Evolutionary conservation across 2,329 filamentous ascomycete species (phyloP).

Genomic region (Penicillium vulpinum): DNA sequence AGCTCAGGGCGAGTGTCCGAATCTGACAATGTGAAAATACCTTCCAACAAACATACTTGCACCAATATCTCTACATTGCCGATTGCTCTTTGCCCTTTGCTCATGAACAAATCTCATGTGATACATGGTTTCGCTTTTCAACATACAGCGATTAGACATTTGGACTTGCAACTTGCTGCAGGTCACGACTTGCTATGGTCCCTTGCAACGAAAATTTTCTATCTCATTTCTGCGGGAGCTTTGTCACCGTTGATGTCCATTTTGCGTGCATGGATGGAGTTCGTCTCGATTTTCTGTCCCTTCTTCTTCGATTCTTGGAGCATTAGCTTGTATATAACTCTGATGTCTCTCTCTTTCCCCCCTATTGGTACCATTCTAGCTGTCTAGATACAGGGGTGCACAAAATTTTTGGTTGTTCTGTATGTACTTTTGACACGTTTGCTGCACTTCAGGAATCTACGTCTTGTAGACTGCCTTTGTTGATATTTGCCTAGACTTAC

Average conservation of each 20-base stretch:
- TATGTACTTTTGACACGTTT: constrained; percentile 16
- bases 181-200: constrained; percentile 1
- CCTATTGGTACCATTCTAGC: neutral
- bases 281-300: constrained; percentile 3
- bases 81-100: constrained; percentile 5
- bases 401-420: constrained; percentile 12
- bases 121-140: neutral
- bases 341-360: neutral
- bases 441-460: neutral
- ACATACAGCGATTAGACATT: constrained; percentile 4
- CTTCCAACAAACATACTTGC: neutral
- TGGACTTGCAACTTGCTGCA: neutral
- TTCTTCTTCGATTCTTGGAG: constrained; percentile 7
- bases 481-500: neutral
- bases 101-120: constrained; percentile 13
- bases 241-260: constrained; percentile 4
- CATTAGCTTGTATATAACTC: neutral
- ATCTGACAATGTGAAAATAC: constrained; percentile 25
- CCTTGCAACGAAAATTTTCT: constrained; percentile 8
- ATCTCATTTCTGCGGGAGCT: constrained; percentile 4
- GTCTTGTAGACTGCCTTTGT: neutral
- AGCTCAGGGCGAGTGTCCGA: constrained; percentile 54
- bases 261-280: constrained; percentile 26
- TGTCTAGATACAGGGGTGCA: constrained; percentile 1
- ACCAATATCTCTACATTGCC: constrained; percentile 5